Evolutionary conservation across 495 filamentous ascomycete species (phyloP), one percentile per base, ranked within the genome.

Genomic region (Antarctomyces pellizariae): DNA sequence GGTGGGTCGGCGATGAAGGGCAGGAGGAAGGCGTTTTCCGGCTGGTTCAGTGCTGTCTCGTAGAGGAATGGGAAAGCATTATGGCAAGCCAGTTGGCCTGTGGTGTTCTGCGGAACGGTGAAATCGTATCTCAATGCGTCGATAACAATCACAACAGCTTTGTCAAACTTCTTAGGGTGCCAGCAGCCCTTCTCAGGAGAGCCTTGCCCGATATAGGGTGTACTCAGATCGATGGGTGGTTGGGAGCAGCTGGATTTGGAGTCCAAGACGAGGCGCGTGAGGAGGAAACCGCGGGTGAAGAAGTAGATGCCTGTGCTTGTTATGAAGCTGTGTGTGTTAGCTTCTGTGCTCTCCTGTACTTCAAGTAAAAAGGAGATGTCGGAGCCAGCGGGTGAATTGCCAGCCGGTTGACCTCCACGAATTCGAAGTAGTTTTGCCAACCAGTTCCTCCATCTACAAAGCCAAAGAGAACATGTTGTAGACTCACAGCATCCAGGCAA

Each of bases 1-100:
- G 86, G 86, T 17, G 86, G 86, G 41, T 97, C 86, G 15, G 86
- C 86, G 42, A 97, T 95, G 51, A 97, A 97, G 3, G 86, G 86
- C 16, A 82, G 59, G 30, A 97, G 52, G 39, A 97, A 75, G 5
- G 86, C 82, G 45, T 84, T 80, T 11, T 67, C 49, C 1, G 86
- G 86, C 13, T 57, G 52, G 29, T 65, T 45, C 19, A 67, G 47
- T 0, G 86, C 70, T 8, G 69, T 79, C 34, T 86, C 75, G 49
- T 92, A 72, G 20, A 93, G 57, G 13, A 91, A 62, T 10, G 76
- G 71, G 16, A 97, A 62, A 16, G 79, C 69, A 48, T 97, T 75
- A 39, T 93, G 83, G 47, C 73, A 95, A 13, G 75, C 57, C 3
- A 11, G 22, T 20, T 63, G 52, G 11, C 48, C 52, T 26, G 51